Evolutionary conservation across 2,329 filamentous ascomycete genomes (phyloP), one percentile per base, ranked within the genome.

Genomic region (Passalora sequoiae): DNA sequence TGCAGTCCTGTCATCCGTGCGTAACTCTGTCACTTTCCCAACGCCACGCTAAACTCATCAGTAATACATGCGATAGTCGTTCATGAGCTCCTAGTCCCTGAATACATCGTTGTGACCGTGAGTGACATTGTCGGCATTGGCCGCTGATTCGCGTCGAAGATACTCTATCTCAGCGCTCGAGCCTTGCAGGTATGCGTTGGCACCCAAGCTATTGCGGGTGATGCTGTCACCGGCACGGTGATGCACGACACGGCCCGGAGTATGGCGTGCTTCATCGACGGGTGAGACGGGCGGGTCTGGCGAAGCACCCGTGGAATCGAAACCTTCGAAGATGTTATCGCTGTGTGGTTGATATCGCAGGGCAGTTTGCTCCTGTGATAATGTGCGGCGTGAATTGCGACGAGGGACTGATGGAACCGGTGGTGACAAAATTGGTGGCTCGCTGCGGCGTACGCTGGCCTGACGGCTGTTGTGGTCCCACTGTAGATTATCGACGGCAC

Each of bases 161-260:
- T 36, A 36, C 20, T 36, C 33, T 3, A 36, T 16, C 41, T 51
- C 49, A 7, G 47, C 44, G 29, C 44, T 46, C 15, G 40, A 44
- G 6, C 51, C 57, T 24, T 51, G 40, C 49, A 58, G 25, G 6
- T 54, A 56, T 22, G 53, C 58, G 21, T 46, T 53, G 9, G 56
- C 58, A 6, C 59, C 59, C 32, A 61, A 49, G 28, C 43, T 51
- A 31, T 62, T 62, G 19, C 56, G 46, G 3, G 51, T 55, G 43
- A 62, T 59, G 32, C 58, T 60, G 38, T 62, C 59, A 8, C 42
- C 56, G 4, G 59, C 59, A 8, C 57, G 50, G 33, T 55, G 56
- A 21, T 58, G 57, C n/a, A 39, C 46, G 33, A 53, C 52, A 9
- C 45, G 42, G 13, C 40, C 45, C 12, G 43, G 40, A 15, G 43